Evolutionary conservation across 495 filamentous ascomycete genomes (phyloP).

Genomic region (Penicillium coffeae): DNA sequence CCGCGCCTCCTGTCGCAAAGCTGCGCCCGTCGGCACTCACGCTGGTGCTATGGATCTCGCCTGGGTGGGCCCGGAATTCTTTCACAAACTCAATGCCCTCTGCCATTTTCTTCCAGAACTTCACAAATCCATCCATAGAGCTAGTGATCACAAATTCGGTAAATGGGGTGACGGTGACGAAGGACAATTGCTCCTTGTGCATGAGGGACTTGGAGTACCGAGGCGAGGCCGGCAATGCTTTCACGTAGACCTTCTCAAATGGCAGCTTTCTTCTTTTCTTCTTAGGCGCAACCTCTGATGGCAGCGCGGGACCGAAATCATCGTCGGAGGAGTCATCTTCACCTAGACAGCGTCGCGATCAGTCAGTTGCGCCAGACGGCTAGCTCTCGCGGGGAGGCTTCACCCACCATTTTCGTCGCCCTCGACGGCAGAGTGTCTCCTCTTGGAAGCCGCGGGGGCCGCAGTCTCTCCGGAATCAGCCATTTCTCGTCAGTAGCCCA

Average conservation of each 20-base stretch:
- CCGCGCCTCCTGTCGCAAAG: constrained; percentile 83
- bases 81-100: constrained; percentile 96
- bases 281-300: constrained; percentile 69
- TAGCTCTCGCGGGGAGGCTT: not conserved
- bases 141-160: constrained; percentile 95
- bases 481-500: constrained; percentile 20
- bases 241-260: constrained; percentile 90
- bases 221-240: constrained; percentile 74
- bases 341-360: constrained; percentile 19
- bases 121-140: constrained; percentile 88
- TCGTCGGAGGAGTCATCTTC: constrained; percentile 78
- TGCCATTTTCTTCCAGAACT: constrained; percentile 97
- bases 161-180: constrained; percentile 76
- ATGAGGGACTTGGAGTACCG: constrained; percentile 96
- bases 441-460: constrained; percentile 24
- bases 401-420: constrained; percentile 32
- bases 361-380: constrained; percentile 12
- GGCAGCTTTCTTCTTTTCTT: constrained; percentile 89
- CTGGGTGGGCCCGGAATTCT: constrained; percentile 86
- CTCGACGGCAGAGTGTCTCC: constrained; percentile 38
- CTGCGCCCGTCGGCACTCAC: constrained; percentile 87
- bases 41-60: constrained; percentile 77
- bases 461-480: constrained; percentile 22
- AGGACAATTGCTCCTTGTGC: constrained; percentile 93
- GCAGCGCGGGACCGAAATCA: constrained; percentile 88